Evolutionary conservation across 2,329 filamentous ascomycete species (phyloP), one percentile per base, ranked within the genome.

Genomic region (Diaporthe australafricana): DNA sequence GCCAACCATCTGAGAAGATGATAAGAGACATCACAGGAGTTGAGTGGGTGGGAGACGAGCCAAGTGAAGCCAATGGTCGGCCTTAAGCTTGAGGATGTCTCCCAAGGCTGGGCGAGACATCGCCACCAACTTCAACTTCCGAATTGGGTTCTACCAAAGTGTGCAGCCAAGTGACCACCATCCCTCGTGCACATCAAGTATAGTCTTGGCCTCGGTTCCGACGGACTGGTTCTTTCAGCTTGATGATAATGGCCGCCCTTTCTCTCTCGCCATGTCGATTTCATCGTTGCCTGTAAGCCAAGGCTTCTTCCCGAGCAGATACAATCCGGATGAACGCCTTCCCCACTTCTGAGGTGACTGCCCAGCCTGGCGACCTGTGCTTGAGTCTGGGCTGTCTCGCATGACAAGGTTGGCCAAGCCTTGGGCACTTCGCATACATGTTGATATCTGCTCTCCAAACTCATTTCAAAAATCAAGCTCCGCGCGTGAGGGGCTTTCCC

Each of bases 101-200:
- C n/a, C 57, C 57, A 63, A 63, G 60, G 27, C 60, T 63, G 42
- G 60, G 60, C 60, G 14, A 48, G 60, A 48, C 35, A 63, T 25
- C 27, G 60, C 60, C 60, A 48, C 60, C 12, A 11, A 48, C 16
- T 30, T 47, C 60, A 48, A 22, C 42, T 63, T 63, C 60, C 42
- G n/a, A 25, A 48, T 48, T 5, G 20, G 47, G 42, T 38, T 30
- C n/a, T 38, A 27, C 17, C 27, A 48, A 7, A 63, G 42, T 27
- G 16, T 12, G 22, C 27, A 11, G 60, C 60, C 42, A 35, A 63
- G 27, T 63, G 27, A 22, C 12, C 35, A 25, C 60, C 27, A 48
- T 11, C 20, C 27, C 60, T 63, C 27, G 27, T 35, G 20, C 42
- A 27, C 20, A 11, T 5, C 42, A 48, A 48, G 4, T n/a, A 2